These are phyloP conservation scores for Priceomyces haplophilus DNA, from an alignment of 805 yeast genomes.

Conservation along the genomic window DNA sequence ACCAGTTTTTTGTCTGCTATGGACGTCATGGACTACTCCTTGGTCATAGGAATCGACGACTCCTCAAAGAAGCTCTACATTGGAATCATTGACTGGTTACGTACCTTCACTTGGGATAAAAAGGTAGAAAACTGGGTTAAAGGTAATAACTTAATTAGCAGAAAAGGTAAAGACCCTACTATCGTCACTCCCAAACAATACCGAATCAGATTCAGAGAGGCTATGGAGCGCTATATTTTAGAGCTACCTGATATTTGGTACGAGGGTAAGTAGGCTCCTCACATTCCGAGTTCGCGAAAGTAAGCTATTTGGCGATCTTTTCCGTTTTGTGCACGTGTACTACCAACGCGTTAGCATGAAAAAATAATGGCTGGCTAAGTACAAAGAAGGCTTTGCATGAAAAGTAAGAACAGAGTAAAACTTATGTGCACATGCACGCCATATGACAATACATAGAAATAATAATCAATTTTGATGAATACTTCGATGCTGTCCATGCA, in stretches of 20 bases:
- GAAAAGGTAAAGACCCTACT: constrained; percentile 89
- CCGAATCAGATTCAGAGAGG: constrained; percentile 89
- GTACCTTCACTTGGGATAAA: constrained; percentile 99
- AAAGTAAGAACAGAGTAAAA: background rate
- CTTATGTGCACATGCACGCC: background rate
- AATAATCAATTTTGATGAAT: too few species aligned
- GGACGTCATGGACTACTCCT: constrained; percentile 98
- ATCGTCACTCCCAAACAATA: constrained; percentile 97
- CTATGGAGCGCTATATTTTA: constrained; percentile 92
- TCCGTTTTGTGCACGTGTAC: too few species aligned
- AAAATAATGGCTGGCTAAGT: too few species aligned
- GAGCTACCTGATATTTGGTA: constrained; percentile 86
- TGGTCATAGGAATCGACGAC: constrained; percentile 87
- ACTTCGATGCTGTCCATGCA: too few species aligned
- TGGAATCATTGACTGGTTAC: constrained; percentile 89
- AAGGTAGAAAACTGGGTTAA: constrained; percentile 98
- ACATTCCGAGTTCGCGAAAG: too few species aligned
- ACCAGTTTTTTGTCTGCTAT: constrained; percentile 89
- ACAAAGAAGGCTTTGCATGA: too few species aligned
- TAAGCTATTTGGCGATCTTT: too few species aligned
- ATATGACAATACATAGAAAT: background rate
- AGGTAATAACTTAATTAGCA: constrained; percentile 74
- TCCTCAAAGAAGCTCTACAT: constrained; percentile 66
- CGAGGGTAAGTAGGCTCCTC: constrained; percentile 23
- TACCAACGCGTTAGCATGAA: too few species aligned